Conservation (phyloP, 2,329 filamentous ascomycete genomes). For the Aureobasidium leucospermi region DNA sequence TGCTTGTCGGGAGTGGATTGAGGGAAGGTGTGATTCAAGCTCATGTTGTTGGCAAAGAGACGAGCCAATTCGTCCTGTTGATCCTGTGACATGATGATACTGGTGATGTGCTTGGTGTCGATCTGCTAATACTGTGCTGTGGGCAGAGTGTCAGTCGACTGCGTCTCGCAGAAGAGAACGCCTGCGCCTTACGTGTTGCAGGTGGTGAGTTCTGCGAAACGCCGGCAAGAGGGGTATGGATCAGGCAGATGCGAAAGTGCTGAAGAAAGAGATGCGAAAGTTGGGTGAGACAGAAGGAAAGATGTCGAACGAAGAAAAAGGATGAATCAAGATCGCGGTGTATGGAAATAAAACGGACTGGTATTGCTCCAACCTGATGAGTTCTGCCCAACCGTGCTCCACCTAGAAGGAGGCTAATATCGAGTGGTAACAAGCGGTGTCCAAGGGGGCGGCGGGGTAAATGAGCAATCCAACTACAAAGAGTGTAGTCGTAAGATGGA, state of each 20-base stretch:
- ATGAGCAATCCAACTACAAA: conserved; percentile 1
- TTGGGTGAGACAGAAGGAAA: background rate
- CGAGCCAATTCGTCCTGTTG: conserved; percentile 74
- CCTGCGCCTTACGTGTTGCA: conserved; percentile 40
- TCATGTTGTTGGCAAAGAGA: conserved; percentile 71
- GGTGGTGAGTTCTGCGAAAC: conserved; percentile 37
- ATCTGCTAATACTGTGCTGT: conserved; percentile 36
- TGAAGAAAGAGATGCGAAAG: conserved; percentile 19
- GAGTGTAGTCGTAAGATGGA: background rate
- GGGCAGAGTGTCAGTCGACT: conserved; percentile 15
- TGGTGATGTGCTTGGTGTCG: conserved; percentile 25
- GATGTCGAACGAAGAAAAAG: background rate
- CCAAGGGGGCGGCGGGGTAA: conserved; percentile 9
- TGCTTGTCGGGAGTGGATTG: conserved; percentile 28
- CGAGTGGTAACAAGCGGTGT: conserved; percentile 13
- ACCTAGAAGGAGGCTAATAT: conserved; percentile 8
- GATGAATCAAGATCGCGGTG: background rate
- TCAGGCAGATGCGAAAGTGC: conserved; percentile 18
- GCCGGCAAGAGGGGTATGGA: conserved; percentile 33
- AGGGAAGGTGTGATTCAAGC: conserved; percentile 37
- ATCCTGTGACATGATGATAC: conserved; percentile 43
- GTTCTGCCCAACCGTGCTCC: conserved; percentile 11
- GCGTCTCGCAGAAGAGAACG: conserved; percentile 4
- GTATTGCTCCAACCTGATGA: conserved; percentile 11
- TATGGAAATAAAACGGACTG: conserved; percentile 6